A percentile compares a stretch with the other conserved stretches of the same genome.
Conservation (phyloP, 2,329 filamentous ascomycete species). For the Trichoderma atroviride region DNA sequence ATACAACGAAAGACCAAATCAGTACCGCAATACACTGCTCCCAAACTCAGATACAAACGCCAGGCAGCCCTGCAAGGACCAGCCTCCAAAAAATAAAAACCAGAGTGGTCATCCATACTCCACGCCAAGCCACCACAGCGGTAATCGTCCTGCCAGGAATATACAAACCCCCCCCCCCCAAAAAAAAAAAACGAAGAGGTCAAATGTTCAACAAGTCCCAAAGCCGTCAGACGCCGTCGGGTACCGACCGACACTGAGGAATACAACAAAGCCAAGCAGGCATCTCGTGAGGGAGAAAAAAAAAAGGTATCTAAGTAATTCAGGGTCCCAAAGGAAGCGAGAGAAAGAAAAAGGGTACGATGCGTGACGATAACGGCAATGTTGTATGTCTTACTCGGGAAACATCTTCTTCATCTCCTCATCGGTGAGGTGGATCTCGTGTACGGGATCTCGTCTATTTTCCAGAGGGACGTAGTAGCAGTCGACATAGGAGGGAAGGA, state of each 20-base stretch:
- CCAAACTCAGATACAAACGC: constrained; percentile 17
- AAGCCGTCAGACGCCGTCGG: constrained; percentile 24
- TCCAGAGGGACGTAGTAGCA: constrained; percentile 75
- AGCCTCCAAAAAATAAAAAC: constrained; percentile 10
- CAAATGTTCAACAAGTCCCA: constrained; percentile 12
- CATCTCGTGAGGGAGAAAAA: constrained; percentile 10
- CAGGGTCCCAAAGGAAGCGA: constrained; percentile 5
- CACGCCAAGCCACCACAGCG: background rate
- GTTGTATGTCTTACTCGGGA: constrained; percentile 54
- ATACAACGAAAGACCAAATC: constrained; percentile 6
- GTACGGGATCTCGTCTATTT: constrained; percentile 73
- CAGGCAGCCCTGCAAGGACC: constrained; percentile 1
- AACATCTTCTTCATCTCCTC: constrained; percentile 73
- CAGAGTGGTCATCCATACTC: constrained; percentile 11
- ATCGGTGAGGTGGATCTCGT: constrained; percentile 77
- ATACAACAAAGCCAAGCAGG: constrained; percentile 23
- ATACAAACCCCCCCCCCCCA: constrained; percentile 3
- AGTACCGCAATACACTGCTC: background rate
- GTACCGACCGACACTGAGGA: constrained; percentile 14
- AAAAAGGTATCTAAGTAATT: constrained; percentile 23
- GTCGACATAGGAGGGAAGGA: constrained; percentile 76
- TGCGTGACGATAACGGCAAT: constrained; percentile 16
- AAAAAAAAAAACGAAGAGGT: background rate
- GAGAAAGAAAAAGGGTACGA: background rate
- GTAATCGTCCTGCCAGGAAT: constrained; percentile 6